These are phyloP conservation scores for Teunomyces tritomae DNA, from an alignment of 805 yeast species.

Conservation along the genomic window DNA sequence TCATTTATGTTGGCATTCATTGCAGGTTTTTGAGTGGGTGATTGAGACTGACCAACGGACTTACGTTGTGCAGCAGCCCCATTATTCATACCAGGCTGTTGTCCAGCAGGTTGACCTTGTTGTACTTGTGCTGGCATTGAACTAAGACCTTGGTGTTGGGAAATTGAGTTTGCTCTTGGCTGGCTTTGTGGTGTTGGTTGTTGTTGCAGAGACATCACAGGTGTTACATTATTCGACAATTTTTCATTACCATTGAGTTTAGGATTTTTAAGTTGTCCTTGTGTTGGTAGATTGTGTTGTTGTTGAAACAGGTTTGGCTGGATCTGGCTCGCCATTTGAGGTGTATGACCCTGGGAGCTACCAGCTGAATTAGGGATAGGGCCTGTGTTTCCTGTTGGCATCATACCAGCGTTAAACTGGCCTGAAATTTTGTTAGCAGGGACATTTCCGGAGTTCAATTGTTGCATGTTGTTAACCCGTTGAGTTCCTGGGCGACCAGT, in stretches of 20 bases:
- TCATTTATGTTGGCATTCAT: slow-evolving; percentile 1
- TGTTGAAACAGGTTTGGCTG: slow-evolving; percentile 13
- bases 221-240: slow-evolving; percentile 16
- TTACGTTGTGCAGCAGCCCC: neutral
- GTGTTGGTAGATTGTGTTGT: slow-evolving; percentile 3
- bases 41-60: neutral
- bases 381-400: slow-evolving; percentile 22
- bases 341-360: slow-evolving; percentile 27
- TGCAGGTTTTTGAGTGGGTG: neutral
- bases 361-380: slow-evolving; percentile 20
- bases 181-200: slow-evolving; percentile 21
- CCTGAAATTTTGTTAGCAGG: slow-evolving; percentile 8
- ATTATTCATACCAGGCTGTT: slow-evolving; percentile 3
- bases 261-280: slow-evolving; percentile 4
- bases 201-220: slow-evolving; percentile 26
- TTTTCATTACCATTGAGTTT: slow-evolving; percentile 11
- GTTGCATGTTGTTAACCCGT: slow-evolving; percentile 19
- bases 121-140: neutral
- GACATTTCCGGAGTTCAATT: slow-evolving; percentile 10
- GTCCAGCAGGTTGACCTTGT: slow-evolving; percentile 3
- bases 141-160: slow-evolving; percentile 7
- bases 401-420: slow-evolving; percentile 11
- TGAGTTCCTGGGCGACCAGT: slow-evolving; percentile 16
- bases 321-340: slow-evolving; percentile 26
- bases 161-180: slow-evolving; percentile 11